phyloP scores from a whole-genome alignment of 2,329 filamentous ascomycete genomes.

The Aspergillus cejpii region DNA sequence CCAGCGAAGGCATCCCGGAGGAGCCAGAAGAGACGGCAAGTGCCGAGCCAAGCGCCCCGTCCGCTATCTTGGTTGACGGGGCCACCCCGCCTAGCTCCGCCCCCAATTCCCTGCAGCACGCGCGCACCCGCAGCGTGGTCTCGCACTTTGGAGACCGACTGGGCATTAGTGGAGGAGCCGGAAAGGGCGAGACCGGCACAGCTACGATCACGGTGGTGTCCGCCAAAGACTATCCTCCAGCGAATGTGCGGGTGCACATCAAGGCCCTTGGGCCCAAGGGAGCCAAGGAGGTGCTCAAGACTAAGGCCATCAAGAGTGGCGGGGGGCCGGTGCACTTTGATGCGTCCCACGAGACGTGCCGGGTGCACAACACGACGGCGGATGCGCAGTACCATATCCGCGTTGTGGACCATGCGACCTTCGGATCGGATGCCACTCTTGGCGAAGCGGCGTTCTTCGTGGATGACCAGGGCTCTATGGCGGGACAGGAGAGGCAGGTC shows the following conservation, averaged over 20 bases:
- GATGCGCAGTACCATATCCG: slow-evolving; percentile 81
- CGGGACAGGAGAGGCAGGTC: slow-evolving; percentile 64
- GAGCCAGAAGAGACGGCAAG: slow-evolving; percentile 15
- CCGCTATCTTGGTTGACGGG: slow-evolving; percentile 28
- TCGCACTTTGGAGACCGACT: slow-evolving; percentile 47
- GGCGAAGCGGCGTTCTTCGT: slow-evolving; percentile 87
- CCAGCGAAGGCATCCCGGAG: slow-evolving; percentile 22
- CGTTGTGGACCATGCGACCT: slow-evolving; percentile 77
- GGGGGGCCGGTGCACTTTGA: slow-evolving; percentile 66
- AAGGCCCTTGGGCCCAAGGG: slow-evolving; percentile 61
- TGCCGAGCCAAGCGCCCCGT: slow-evolving; percentile 15
- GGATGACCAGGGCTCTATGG: slow-evolving; percentile 64
- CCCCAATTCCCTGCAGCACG: slow-evolving; percentile 35
- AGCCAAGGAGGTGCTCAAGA: slow-evolving; percentile 78
- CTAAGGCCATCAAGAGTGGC: slow-evolving; percentile 70
- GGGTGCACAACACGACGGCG: slow-evolving; percentile 62
- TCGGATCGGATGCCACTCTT: slow-evolving; percentile 74
- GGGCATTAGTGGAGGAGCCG: slow-evolving; percentile 44
- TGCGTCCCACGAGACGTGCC: slow-evolving; percentile 63
- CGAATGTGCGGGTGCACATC: slow-evolving; percentile 72
- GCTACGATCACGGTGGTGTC: slow-evolving; percentile 75
- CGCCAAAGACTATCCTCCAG: slow-evolving; percentile 67
- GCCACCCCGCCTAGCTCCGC: slow-evolving; percentile 15
- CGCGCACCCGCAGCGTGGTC: slow-evolving; percentile 44
- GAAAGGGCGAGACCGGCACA: slow-evolving; percentile 59